These are phyloP conservation scores for Euphorbia lathyris DNA, from an alignment of 345 rosid species.

Conservation along the genomic window DNA sequence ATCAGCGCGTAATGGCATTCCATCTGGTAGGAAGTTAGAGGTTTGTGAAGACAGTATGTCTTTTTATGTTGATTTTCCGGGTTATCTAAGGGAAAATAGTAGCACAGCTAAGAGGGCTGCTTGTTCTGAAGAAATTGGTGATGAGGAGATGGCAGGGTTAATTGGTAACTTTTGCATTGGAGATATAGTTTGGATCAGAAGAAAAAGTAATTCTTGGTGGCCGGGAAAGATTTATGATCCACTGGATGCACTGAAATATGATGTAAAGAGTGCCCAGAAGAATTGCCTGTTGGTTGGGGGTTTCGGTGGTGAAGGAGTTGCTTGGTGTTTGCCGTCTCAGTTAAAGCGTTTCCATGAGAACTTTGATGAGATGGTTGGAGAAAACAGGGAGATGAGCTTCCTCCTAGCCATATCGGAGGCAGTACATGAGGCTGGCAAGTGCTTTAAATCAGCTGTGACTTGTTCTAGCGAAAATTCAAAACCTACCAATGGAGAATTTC, in stretches of 20 bases:
- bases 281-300: constrained; percentile 46
- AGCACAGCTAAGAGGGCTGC: constrained; percentile 15
- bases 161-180: constrained; percentile 42
- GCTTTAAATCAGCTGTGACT: constrained; percentile 51
- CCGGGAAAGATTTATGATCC: constrained; percentile 70
- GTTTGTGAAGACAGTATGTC: constrained; percentile 56
- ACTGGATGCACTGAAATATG: constrained; percentile 26
- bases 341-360: constrained; percentile 60
- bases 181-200: constrained; percentile 76
- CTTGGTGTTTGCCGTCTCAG: constrained; percentile 54
- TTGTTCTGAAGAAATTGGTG: constrained; percentile 19
- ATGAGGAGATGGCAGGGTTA: constrained; percentile 20
- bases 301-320: constrained; percentile 45
- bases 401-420: constrained; percentile 63
- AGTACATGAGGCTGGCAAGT: constrained; percentile 52
- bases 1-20: constrained; percentile 18
- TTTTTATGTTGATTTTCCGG: constrained; percentile 66
- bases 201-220: constrained; percentile 73
- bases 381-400: constrained; percentile 46
- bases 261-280: constrained; percentile 19
- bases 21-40: constrained; percentile 39
- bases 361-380: constrained; percentile 44
- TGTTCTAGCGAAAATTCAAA: constrained; percentile 39
- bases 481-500: constrained; percentile 8
- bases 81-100: no score